These are phyloP conservation scores for Postia placenta DNA, from an alignment of 768 basidiomycete species.

Conservation along the genomic window DNA sequence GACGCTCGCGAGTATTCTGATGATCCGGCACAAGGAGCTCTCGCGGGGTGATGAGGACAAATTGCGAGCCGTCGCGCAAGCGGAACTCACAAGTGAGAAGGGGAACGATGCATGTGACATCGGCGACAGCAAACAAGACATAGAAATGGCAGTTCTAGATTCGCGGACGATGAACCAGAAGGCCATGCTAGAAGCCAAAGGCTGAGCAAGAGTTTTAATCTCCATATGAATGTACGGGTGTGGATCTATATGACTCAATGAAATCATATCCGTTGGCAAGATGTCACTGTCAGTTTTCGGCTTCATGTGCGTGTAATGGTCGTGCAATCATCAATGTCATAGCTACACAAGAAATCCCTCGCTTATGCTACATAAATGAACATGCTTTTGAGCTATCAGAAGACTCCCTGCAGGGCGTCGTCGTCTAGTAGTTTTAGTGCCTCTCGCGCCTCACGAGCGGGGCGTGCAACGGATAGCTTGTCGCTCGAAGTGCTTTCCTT, in stretches of 20 bases:
- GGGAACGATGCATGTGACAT: constrained; percentile 4
- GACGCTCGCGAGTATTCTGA: constrained; percentile 46
- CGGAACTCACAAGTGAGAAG: constrained; percentile 6
- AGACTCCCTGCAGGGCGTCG: constrained; percentile 12
- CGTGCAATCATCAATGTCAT: not conserved
- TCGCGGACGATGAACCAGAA: too few species aligned
- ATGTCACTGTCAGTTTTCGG: not conserved
- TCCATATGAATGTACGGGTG: too few species aligned
- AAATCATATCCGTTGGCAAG: not conserved
- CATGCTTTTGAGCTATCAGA: constrained; percentile 3
- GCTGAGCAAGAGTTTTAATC: not conserved
- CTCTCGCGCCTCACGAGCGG: constrained; percentile 80
- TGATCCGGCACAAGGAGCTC: constrained; percentile 60
- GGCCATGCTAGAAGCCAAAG: not conserved
- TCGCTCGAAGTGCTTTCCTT: constrained; percentile 65
- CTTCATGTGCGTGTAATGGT: not conserved
- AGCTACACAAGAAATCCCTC: not conserved
- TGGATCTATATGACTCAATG: not conserved
- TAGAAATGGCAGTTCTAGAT: not conserved
- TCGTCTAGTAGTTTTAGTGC: constrained; percentile 32
- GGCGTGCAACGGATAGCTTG: constrained; percentile 65
- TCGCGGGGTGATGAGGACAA: constrained; percentile 49
- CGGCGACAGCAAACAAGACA: not conserved
- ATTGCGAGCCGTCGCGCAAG: constrained; percentile 36
- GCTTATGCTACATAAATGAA: not conserved